These are phyloP conservation scores for Leccinum variicolor DNA, from an alignment of 768 basidiomycete species.

Conservation along the genomic window DNA sequence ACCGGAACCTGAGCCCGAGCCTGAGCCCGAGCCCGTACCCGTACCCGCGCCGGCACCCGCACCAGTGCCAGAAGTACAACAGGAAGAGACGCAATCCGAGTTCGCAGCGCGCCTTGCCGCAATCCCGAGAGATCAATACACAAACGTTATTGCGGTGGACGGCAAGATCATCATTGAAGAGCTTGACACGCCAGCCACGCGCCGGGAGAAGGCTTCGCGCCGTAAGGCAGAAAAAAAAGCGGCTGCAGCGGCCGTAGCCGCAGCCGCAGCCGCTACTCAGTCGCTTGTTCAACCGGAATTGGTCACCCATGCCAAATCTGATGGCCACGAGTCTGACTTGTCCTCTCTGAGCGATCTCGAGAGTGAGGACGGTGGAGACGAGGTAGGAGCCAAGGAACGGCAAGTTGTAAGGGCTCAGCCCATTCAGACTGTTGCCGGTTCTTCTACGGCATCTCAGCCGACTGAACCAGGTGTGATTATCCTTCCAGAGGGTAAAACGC, in stretches of 20 bases:
- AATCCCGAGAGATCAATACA: conserved; percentile 28
- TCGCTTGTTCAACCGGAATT: not conserved
- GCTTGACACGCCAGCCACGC: conserved; percentile 67
- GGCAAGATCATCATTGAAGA: conserved; percentile 66
- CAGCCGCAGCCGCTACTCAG: conserved; percentile 1
- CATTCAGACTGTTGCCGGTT: conserved; percentile 1
- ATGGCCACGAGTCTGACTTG: conserved; percentile 38
- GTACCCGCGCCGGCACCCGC: not conserved
- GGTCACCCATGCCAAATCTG: conserved; percentile 5
- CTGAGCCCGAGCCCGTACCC: not conserved
- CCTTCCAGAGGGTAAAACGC: conserved; percentile 32
- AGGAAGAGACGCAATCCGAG: conserved; percentile 12
- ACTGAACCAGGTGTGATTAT: conserved; percentile 31
- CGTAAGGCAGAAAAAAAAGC: conserved; percentile 39
- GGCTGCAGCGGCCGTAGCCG: conserved; percentile 20
- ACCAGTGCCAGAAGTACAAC: not conserved
- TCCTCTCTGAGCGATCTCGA: conserved; percentile 46
- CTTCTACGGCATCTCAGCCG: conserved; percentile 6
- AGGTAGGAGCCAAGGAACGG: conserved; percentile 5
- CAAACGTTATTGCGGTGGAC: conserved; percentile 33
- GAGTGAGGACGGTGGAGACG: conserved; percentile 23
- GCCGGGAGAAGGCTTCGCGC: conserved; percentile 52
- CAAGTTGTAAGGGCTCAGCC: not conserved
- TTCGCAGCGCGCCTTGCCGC: conserved; percentile 27
- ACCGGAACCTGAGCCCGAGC: not conserved